Base-by-base conservation (phyloP, 2,329 filamentous ascomycete species). In the Cladosporium phlei region DNA sequence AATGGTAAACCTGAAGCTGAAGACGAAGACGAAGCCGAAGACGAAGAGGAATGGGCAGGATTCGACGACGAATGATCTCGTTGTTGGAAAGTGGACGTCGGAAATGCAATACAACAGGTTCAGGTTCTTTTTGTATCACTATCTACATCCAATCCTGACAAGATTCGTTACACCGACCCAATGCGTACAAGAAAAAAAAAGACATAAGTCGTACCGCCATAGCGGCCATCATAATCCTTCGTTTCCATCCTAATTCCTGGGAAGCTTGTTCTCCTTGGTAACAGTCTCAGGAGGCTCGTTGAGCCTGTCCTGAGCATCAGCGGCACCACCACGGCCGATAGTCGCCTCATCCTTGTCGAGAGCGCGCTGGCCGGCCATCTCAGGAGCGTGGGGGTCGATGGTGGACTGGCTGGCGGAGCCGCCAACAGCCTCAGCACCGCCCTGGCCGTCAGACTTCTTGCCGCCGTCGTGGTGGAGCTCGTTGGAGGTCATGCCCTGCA, bases 371-470 rank as follows among this genome's bases (percentile, higher is more conserved):
- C 51, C 49, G 2, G 63, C 63, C 5, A 29, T 7, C 17, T 24
- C 52, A 48, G 29, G 58, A 40, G 19, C 55, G 54, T 20, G 56
- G 58, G 20, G 63, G 19, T 46, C 45, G 27, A 58, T 54, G 3
- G 45, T 51, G 20, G 48, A 35, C 54, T 58, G 54, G 32, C 33
- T 52, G 25, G 44, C 51, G 14, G 45, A 42, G 14, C 46, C 63
- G 1, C 72, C 71, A 3, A 73, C 62, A 2, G 72, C 73, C 40
- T 72, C 69, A 5, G 73, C 54, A 3, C 74, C 72, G 1, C 61
- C 53, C 17, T 37, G 14, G 2, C 66, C 57, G 8, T 67, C 55
- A 46, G 70, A 67, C 57, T 71, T 74, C 5, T 68, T 59, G 10
- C 72, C 47, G 12, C 42, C 42, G n/a, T 45, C 42, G 30, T 77